These are phyloP conservation scores for Jatropha multifida DNA, from an alignment of 441 rosid genomes.

Conservation along the genomic window DNA sequence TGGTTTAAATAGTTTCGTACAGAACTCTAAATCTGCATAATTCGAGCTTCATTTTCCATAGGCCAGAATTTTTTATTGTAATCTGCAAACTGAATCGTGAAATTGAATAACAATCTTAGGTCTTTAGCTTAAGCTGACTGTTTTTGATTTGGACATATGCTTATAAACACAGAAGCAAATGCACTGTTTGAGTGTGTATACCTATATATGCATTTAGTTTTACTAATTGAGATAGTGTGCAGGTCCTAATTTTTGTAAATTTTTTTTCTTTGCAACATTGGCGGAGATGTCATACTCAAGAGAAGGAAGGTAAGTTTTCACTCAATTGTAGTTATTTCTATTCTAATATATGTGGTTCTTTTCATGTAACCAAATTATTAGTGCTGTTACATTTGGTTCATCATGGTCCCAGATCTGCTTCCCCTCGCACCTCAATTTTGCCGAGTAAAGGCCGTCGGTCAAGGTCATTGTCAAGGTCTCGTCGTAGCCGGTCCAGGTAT, in stretches of 20 bases:
- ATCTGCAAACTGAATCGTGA: neutral
- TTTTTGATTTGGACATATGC: neutral
- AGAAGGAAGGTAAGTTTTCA: conserved; percentile 42
- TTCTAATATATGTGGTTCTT: neutral
- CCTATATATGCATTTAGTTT: neutral
- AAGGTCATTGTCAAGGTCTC: conserved; percentile 44
- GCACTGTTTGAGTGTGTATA: neutral
- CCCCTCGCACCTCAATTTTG: conserved; percentile 36
- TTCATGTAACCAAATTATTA: neutral
- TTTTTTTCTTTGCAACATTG: neutral
- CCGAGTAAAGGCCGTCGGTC: conserved; percentile 43
- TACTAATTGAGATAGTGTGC: neutral
- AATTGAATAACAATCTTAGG: neutral
- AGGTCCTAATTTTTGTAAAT: neutral
- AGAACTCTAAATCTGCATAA: neutral
- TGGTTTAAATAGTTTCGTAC: neutral
- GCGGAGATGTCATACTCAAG: conserved; percentile 44
- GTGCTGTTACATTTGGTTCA: neutral
- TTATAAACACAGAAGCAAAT: too few species aligned
- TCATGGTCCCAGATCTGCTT: conserved; percentile 36
- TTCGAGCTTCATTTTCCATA: neutral
- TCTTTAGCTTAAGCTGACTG: neutral
- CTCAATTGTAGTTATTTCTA: neutral
- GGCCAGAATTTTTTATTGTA: neutral
- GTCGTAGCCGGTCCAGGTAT: conserved; percentile 56